Percentiles rank a stretch among this genome's conserved stretches.
These are phyloP conservation scores for Stagonosporopsis chrysanthemi DNA, from an alignment of 2,329 filamentous ascomycete genomes.

Conservation along the genomic window DNA sequence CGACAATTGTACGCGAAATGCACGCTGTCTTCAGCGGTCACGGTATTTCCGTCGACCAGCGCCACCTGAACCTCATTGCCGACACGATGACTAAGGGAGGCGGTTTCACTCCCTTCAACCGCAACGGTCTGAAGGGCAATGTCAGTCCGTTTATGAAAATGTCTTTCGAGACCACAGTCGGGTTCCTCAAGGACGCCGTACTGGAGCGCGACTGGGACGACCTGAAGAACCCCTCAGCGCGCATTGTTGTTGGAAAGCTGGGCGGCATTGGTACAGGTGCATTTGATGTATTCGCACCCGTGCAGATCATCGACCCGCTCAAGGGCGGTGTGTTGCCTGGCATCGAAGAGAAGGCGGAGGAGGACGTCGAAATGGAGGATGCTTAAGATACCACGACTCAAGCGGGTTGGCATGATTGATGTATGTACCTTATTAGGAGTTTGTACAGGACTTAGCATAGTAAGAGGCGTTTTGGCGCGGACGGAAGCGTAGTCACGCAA, in stretches of 20 bases:
- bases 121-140: slow-evolving; percentile 84
- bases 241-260: slow-evolving; percentile 85
- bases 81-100: slow-evolving; percentile 98
- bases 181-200: slow-evolving; percentile 91
- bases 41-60: slow-evolving; percentile 88
- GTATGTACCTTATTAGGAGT: background rate
- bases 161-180: slow-evolving; percentile 97
- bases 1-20: slow-evolving; percentile 86
- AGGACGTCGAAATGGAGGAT: slow-evolving; percentile 24
- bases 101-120: slow-evolving; percentile 88
- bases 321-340: slow-evolving; percentile 26
- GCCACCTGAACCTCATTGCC: slow-evolving; percentile 93
- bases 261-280: slow-evolving; percentile 87
- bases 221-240: slow-evolving; percentile 80
- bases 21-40: slow-evolving; percentile 85
- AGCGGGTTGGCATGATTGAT: background rate
- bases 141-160: slow-evolving; percentile 96
- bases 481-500: background rate
- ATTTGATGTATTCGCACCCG: slow-evolving; percentile 77
- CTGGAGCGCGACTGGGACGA: slow-evolving; percentile 91
- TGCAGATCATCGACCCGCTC: slow-evolving; percentile 39
- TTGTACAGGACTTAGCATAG: background rate
- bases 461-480: background rate
- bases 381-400: slow-evolving; percentile 2
- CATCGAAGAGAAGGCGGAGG: slow-evolving; percentile 23